Evolutionary conservation across 2,329 filamentous ascomycete genomes (phyloP), one percentile per base, ranked within the genome.

Genomic region (Colletotrichum tropicicola): DNA sequence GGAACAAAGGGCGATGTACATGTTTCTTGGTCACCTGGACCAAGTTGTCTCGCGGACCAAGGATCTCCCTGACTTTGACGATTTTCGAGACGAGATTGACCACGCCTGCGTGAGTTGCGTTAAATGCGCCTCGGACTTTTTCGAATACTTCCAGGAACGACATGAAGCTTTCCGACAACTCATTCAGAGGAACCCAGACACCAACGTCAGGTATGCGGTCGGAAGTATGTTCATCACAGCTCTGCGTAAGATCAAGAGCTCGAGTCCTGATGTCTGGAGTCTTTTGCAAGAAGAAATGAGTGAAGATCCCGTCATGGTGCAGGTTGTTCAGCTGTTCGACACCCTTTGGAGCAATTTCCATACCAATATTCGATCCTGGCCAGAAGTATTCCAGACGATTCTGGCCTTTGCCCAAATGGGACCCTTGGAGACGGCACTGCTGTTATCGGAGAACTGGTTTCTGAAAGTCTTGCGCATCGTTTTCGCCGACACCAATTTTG

Each of bases 351-450:
- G 84, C 3, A 80, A 78, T n/a, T 88, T 93, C 60, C 88, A 92
- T 65, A 76, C 80, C 3, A 81, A 85, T 47, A 79, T 88, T 27
- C 86, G 89, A 60, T 86, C 91, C 3, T 96, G 92, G 92, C 87
- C 89, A 43, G 92, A 95, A 71, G 90, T 91, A 62, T 95, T 95
- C 73, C 85, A 86, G 12, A 83, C 91, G n/a, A 81, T 94, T 66
- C 73, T 85, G n/a, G 80, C 80, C n/a, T 90, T 94, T 72, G 87
- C 88, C 13, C 82, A 80, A 47, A 76, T 92, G 58, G 91, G 91
- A 1, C 76, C 80, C 3, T 74, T 82, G 5, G 89, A 93, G 73
- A 81, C 85, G 19, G 79, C 81, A 2, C 73, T 85, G 6, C 80
- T 94, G 23, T 80, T 94, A 23, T 84, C 88, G 10, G 80, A 83